Conservation (phyloP, 208 protist species). For the Leishmania major region DNA sequence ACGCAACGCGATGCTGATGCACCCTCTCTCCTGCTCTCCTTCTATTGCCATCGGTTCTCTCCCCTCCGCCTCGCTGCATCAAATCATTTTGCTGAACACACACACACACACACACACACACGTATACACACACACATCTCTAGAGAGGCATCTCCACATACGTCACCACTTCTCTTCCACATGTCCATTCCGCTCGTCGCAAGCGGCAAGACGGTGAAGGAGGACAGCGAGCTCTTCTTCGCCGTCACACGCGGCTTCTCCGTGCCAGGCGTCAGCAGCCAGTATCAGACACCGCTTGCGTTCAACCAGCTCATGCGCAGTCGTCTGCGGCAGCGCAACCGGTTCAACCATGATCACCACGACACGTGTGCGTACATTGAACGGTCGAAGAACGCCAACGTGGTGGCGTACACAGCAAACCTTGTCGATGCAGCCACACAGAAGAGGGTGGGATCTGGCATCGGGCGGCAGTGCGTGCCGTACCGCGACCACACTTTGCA, state of each 20-base stretch:
- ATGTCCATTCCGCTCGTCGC: slow-evolving; percentile 21
- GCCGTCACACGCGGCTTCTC: slow-evolving; percentile 27
- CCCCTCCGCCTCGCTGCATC: neutral
- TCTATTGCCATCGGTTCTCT: neutral
- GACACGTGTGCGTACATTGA: slow-evolving; percentile 86
- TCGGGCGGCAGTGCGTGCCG: slow-evolving; percentile 36
- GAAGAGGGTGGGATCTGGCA: slow-evolving; percentile 31
- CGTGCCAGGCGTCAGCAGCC: slow-evolving; percentile 29
- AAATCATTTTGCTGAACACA: neutral
- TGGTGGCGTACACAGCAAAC: slow-evolving; percentile 79
- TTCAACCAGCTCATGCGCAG: slow-evolving; percentile 52
- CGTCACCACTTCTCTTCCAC: neutral
- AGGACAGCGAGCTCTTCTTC: slow-evolving; percentile 37
- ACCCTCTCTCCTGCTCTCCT: neutral
- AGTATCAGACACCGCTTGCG: slow-evolving; percentile 24
- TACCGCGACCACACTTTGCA: slow-evolving; percentile 54
- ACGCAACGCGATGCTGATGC: neutral
- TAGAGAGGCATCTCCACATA: slow-evolving; percentile 8
- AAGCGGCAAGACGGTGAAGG: slow-evolving; percentile 28
- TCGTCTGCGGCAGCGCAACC: slow-evolving; percentile 45
- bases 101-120: neutral
- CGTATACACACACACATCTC: neutral
- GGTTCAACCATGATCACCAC: slow-evolving; percentile 71
- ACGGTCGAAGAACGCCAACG: slow-evolving; percentile 78
- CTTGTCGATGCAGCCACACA: slow-evolving; percentile 22